phyloP scores from a whole-genome alignment of 306 rosid genomes.

The Ziziphus jujuba region DNA sequence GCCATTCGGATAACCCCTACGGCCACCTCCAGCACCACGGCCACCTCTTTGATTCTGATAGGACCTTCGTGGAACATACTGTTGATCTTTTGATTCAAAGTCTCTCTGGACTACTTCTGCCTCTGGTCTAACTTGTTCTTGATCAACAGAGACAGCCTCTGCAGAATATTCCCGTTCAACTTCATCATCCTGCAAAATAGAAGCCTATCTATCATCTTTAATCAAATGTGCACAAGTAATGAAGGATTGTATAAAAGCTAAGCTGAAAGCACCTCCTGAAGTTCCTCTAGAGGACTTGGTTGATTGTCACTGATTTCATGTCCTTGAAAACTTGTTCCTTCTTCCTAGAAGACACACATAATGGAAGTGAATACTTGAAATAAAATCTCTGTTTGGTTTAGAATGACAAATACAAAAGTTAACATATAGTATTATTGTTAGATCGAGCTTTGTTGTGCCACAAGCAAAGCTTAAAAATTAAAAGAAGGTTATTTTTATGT shows the following conservation, averaged over 20 bases:
- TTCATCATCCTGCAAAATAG: conserved; percentile 63
- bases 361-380: background rate
- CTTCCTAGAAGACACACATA: conserved; percentile 43
- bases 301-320: conserved; percentile 48
- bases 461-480: background rate
- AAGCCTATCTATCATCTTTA: conserved; percentile 16
- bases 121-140: conserved; percentile 46
- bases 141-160: conserved; percentile 49
- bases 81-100: conserved; percentile 69
- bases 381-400: background rate
- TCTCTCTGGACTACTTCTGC: conserved; percentile 54
- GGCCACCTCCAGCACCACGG: conserved; percentile 70
- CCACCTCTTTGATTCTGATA: conserved; percentile 88
- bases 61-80: conserved; percentile 52
- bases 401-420: background rate
- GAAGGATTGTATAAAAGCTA: conserved; percentile 5
- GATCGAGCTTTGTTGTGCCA: background rate
- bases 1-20: conserved; percentile 74
- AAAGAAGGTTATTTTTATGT: background rate
- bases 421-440: background rate
- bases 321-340: conserved; percentile 45
- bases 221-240: conserved; percentile 10
- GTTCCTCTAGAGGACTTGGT: conserved; percentile 40
- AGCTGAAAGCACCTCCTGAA: conserved; percentile 27
- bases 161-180: conserved; percentile 42